phyloP scores from a whole-genome alignment of 306 rosid genomes.

The Bauhinia variegata region DNA sequence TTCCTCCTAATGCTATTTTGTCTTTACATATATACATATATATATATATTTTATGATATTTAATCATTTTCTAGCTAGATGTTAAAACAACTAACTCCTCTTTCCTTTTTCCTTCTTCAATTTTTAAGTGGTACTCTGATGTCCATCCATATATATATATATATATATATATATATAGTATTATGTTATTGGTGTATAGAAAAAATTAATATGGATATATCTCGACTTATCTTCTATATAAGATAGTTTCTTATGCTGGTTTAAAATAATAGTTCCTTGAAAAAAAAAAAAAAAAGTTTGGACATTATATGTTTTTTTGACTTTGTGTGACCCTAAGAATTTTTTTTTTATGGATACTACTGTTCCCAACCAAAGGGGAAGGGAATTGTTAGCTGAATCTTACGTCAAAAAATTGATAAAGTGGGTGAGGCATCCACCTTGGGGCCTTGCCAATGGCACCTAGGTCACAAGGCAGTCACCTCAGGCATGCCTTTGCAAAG shows the following conservation, averaged over 20 bases:
- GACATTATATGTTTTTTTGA: too few species aligned
- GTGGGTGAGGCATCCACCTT: too few species aligned
- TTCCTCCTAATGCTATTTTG: neutral
- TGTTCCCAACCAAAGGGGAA: neutral
- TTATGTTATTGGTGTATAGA: too few species aligned
- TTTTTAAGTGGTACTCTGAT: constrained; percentile 16
- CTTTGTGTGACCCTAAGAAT: neutral
- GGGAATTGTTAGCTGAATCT: neutral
- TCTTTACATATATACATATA: too few species aligned
- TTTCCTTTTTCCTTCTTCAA: constrained; percentile 4
- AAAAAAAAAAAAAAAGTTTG: neutral
- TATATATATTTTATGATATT: neutral
- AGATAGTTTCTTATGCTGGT: constrained; percentile 13
- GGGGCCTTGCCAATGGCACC: too few species aligned
- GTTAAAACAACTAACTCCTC: neutral
- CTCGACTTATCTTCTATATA: too few species aligned
- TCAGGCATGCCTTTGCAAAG: too few species aligned
- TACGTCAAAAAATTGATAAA: too few species aligned
- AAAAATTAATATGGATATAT: too few species aligned
- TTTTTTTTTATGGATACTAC: neutral
- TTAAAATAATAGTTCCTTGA: neutral
- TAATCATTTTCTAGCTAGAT: constrained; percentile 29
- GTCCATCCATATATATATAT: too few species aligned
- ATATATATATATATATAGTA: too few species aligned
- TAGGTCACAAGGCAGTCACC: too few species aligned